Percentiles rank a stretch among this genome's conserved stretches.
phyloP scores from a whole-genome alignment of 345 rosid genomes.

The Aethionema arabicum region DNA sequence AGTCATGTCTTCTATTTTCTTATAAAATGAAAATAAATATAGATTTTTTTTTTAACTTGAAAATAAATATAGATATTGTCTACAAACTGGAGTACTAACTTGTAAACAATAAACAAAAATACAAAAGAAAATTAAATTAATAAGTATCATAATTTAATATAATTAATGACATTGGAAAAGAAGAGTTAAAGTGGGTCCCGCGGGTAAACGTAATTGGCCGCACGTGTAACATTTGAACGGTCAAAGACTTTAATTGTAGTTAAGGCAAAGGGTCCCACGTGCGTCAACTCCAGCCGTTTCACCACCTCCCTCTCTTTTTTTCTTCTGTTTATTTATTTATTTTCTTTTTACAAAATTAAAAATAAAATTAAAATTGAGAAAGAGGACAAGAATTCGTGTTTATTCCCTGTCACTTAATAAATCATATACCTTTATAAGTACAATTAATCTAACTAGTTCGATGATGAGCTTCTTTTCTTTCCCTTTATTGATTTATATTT shows the following conservation, averaged over 20 bases:
- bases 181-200: slow-evolving; percentile 9
- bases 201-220: neutral
- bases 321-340: neutral
- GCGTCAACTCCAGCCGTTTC: slow-evolving; percentile 28
- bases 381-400: slow-evolving; percentile 37
- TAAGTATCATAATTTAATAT: neutral
- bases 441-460: neutral
- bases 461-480: slow-evolving; percentile 6
- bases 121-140: neutral
- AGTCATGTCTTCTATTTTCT: too few relatives aligned
- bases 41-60: too few relatives aligned
- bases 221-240: slow-evolving; percentile 31
- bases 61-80: too few relatives aligned
- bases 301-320: neutral
- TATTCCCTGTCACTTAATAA: slow-evolving; percentile 32
- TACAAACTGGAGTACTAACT: too few relatives aligned
- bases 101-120: neutral
- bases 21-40: too few relatives aligned
- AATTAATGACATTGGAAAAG: slow-evolving; percentile 11
- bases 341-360: neutral
- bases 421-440: slow-evolving; percentile 18
- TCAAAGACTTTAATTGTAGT: slow-evolving; percentile 33
- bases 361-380: slow-evolving; percentile 1
- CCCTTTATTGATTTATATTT: too few relatives aligned
- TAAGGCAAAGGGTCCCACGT: slow-evolving; percentile 20